Base-by-base conservation (phyloP, 495 filamentous ascomycete genomes). In the Penicillium goetzii region DNA sequence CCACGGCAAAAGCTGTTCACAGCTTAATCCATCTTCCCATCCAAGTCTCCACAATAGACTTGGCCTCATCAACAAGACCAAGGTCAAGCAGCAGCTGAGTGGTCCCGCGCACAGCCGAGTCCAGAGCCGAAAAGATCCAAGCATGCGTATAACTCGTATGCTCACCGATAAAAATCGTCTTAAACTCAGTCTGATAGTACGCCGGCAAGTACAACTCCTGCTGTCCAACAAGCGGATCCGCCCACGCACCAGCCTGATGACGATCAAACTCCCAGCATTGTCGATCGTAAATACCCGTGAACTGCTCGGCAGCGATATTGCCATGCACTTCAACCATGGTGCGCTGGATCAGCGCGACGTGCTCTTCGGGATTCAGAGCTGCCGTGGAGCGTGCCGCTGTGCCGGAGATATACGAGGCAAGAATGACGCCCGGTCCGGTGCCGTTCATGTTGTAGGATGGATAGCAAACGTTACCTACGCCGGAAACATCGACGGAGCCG, bases 131-230 rank as follows among this genome's bases (percentile, higher is more conserved):
- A 26, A 87, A 85, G 51, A 91, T 89, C 88, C 88, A 91, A 5
- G 87, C 87, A 68, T 90, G 88, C n/a, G 88, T 90, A 72, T 88
- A 90, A 51, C 83, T 85, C 0, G 88, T 90, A 69, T 90, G 88
- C 74, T 91, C 88, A 17, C 88, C 88, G 5, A 90, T 78, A 56
- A 90, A 90, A 40, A 90, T 84, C 40, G 86, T 85, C 67, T 84
- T 83, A 45, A 83, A 81, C 68, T 90, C 86, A 0, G 88, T 90
- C 71, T 89, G 80, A 61, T 88, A 90, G 60, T 87, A 90, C 56
- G 88, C 85, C 0, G 89, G 89, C 17, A 90, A 73, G 69, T 88
- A 90, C 55, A 90, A 60, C 72, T 85, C 76, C 63, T 90, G 88
- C 74, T 88, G 84, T 0, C 88, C 88, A 1, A 84, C 69, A 1